Percentiles rank a stretch among this genome's conserved stretches.
Evolutionary conservation across 1,284 basidiomycete genomes (phyloP).

Genomic region (Austroboletus novae-zelandiae): DNA sequence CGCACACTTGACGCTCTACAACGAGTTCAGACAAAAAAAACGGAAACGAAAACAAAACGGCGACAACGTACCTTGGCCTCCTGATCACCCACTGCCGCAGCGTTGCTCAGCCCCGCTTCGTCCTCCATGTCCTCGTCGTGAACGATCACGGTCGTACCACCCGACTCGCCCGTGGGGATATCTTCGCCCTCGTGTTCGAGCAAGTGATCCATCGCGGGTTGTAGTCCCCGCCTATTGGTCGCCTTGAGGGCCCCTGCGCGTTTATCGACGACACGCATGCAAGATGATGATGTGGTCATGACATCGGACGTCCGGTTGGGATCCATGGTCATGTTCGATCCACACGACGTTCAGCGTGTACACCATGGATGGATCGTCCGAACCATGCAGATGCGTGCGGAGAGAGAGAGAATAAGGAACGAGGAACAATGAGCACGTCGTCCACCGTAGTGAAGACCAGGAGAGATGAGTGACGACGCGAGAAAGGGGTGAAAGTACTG

Average conservation of each 20-base stretch:
- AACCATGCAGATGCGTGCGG: too few species aligned
- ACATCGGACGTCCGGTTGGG: too few species aligned
- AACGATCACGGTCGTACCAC: not conserved
- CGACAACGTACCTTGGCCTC: slow-evolving; percentile 59
- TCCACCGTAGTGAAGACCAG: not conserved
- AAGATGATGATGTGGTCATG: too few species aligned
- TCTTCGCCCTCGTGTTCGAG: slow-evolving; percentile 74
- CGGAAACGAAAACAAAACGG: not conserved
- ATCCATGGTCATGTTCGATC: not conserved
- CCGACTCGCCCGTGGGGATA: slow-evolving; percentile 58
- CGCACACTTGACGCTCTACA: slow-evolving; percentile 75
- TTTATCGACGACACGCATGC: too few species aligned
- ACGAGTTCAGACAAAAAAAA: not conserved
- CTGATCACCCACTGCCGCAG: slow-evolving; percentile 10
- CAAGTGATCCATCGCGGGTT: slow-evolving; percentile 88
- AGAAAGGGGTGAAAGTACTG: slow-evolving; percentile 27
- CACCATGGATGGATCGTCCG: not conserved
- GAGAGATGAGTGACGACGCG: not conserved
- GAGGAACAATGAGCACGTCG: not conserved
- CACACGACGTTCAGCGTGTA: not conserved
- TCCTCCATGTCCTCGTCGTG: slow-evolving; percentile 41
- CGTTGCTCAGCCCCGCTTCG: slow-evolving; percentile 49
- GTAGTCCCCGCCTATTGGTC: slow-evolving; percentile 62
- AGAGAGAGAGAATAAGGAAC: too few species aligned
- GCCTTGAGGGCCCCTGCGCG: not conserved